Evolutionary conservation across 257 asterid genomes (phyloP).

Genomic region (Solanum megistacrolobum): DNA sequence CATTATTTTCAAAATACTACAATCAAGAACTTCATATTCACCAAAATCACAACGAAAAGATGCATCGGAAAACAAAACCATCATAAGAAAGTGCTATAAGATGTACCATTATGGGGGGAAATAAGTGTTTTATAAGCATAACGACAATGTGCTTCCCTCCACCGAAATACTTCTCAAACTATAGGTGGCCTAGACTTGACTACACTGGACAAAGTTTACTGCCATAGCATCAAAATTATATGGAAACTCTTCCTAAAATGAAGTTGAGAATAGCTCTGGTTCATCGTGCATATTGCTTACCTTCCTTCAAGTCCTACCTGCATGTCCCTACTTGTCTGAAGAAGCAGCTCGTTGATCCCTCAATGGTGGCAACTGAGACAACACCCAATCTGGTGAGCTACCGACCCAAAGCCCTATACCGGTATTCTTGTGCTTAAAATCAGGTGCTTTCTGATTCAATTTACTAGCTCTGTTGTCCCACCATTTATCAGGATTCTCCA

Average conservation of each 20-base stretch:
- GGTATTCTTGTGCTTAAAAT: constrained; percentile 50
- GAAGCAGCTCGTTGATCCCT: constrained; percentile 11
- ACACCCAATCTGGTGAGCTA: constrained; percentile 45
- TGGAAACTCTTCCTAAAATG: background rate
- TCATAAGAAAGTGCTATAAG: background rate
- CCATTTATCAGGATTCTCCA: constrained; percentile 41
- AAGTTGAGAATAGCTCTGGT: background rate
- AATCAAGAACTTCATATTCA: background rate
- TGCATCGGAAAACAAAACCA: background rate
- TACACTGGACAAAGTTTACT: background rate
- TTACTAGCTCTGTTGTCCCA: constrained; percentile 47
- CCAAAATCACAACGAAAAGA: background rate
- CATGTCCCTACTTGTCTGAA: background rate
- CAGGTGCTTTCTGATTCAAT: constrained; percentile 41
- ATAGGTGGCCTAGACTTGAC: background rate
- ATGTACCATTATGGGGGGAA: background rate
- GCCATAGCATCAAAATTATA: background rate
- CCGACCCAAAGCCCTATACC: constrained; percentile 46
- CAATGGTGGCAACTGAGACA: constrained; percentile 45
- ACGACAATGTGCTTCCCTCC: background rate
- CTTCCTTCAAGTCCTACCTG: background rate
- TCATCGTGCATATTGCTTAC: background rate
- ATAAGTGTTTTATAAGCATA: background rate
- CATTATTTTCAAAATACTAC: background rate
- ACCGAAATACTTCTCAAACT: background rate